Evolutionary conservation across 108 stramenopile genomes (phyloP).

Genomic region (Cyclotella choctawhatcheeana): DNA sequence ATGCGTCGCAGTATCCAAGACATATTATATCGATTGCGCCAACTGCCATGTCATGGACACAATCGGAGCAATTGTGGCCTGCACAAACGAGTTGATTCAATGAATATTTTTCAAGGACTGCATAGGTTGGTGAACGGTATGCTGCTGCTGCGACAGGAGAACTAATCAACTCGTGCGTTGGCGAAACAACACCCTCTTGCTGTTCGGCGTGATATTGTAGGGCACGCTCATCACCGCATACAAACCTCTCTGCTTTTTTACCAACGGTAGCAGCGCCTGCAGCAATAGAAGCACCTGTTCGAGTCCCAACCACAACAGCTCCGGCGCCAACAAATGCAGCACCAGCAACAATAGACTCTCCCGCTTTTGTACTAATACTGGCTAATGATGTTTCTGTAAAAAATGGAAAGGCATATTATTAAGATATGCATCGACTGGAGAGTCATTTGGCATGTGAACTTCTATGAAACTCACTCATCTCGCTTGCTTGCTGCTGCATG

Average conservation of each 20-base stretch:
- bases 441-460: neutral
- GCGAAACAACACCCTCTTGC: neutral
- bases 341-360: neutral
- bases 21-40: conserved; percentile 4
- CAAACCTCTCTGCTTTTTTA: neutral
- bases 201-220: conserved; percentile 6
- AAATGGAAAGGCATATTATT: neutral
- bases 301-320: neutral
- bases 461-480: conserved; percentile 1
- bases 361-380: neutral
- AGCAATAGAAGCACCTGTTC: conserved; percentile 1
- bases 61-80: conserved; percentile 6
- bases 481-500: neutral
- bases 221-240: conserved; percentile 4
- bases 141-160: no score
- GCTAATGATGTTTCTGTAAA: conserved; percentile 4
- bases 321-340: neutral
- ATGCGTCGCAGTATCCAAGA: neutral
- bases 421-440: neutral
- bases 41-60: conserved; percentile 8
- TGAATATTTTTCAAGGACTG: conserved; percentile 4
- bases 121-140: neutral
- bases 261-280: neutral
- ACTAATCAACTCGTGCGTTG: neutral
- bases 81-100: conserved; percentile 9